Evolutionary conservation across 2,329 filamentous ascomycete species (phyloP).

Genomic region (Alternaria alternata): DNA sequence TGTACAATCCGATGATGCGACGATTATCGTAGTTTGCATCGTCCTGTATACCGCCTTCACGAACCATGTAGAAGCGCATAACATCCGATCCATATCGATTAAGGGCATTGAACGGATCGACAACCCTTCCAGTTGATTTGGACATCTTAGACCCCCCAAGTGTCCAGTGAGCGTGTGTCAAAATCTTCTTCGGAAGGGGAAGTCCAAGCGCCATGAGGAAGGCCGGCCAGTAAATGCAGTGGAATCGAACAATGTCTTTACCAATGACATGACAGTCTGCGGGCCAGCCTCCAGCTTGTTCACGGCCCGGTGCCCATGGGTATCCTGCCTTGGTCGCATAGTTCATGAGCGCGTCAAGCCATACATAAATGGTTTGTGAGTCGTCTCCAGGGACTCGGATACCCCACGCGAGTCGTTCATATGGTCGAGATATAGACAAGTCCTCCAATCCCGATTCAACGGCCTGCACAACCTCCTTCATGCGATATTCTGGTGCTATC

Average conservation of each 20-base stretch:
- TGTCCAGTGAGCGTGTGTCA: slow-evolving; percentile 96
- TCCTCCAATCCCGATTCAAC: slow-evolving; percentile 83
- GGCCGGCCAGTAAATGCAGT: slow-evolving; percentile 98
- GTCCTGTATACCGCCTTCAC: slow-evolving; percentile 76
- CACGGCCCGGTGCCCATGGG: slow-evolving; percentile 74
- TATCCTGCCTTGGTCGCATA: slow-evolving; percentile 91
- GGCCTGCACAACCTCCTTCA: slow-evolving; percentile 79
- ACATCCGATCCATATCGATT: slow-evolving; percentile 87
- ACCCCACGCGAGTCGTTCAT: slow-evolving; percentile 82
- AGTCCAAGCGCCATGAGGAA: slow-evolving; percentile 89
- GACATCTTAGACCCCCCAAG: slow-evolving; percentile 94
- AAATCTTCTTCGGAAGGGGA: slow-evolving; percentile 77
- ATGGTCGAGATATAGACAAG: slow-evolving; percentile 86
- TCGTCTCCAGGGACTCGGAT: slow-evolving; percentile 85
- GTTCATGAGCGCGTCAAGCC: slow-evolving; percentile 95
- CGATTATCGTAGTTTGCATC: slow-evolving; percentile 88
- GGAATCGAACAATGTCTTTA: slow-evolving; percentile 94
- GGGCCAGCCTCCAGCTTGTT: slow-evolving; percentile 77
- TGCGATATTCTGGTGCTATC: slow-evolving; percentile 75
- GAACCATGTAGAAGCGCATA: slow-evolving; percentile 87
- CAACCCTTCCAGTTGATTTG: slow-evolving; percentile 92
- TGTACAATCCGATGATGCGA: slow-evolving; percentile 77
- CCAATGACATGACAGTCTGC: slow-evolving; percentile 92
- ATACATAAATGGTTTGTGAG: slow-evolving; percentile 94
- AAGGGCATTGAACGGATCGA: slow-evolving; percentile 91